phyloP scores from a whole-genome alignment of 2,329 filamentous ascomycete genomes.

The Trichoderma semiorbis region DNA sequence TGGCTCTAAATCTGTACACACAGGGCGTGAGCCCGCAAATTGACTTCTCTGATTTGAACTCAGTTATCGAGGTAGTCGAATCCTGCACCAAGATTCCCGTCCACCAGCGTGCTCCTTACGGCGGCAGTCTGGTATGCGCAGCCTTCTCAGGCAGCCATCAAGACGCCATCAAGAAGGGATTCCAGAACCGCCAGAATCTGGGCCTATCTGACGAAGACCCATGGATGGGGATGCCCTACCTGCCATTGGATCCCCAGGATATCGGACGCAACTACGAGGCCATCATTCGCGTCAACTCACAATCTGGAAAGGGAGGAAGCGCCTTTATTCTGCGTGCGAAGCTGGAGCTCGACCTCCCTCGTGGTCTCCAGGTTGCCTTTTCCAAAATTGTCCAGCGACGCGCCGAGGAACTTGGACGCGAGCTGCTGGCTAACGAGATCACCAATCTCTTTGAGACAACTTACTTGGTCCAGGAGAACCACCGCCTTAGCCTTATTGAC shows the following conservation, averaged over 20 bases:
- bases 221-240: not conserved
- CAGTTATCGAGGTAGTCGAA: slow-evolving; percentile 2
- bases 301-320: not conserved
- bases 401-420: slow-evolving; percentile 2
- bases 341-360: slow-evolving; percentile 1
- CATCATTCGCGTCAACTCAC: slow-evolving; percentile 5
- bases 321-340: not conserved
- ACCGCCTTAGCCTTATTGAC: not conserved
- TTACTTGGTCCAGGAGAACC: not conserved
- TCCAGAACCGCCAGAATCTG: not conserved
- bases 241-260: not conserved
- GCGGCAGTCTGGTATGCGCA: not conserved
- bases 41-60: not conserved
- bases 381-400: not conserved
- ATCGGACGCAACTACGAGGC: slow-evolving; percentile 7
- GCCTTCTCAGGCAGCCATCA: slow-evolving; percentile 8
- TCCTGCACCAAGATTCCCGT: slow-evolving; percentile 5
- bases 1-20: slow-evolving; percentile 3
- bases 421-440: not conserved
- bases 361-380: not conserved
- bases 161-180: slow-evolving; percentile 3
- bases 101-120: slow-evolving; percentile 3
- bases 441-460: not conserved
- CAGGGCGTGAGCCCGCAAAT: not conserved
- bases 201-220: not conserved